These are phyloP conservation scores for Nitzschia putrida DNA, from an alignment of 108 stramenopile genomes.

Conservation along the genomic window DNA sequence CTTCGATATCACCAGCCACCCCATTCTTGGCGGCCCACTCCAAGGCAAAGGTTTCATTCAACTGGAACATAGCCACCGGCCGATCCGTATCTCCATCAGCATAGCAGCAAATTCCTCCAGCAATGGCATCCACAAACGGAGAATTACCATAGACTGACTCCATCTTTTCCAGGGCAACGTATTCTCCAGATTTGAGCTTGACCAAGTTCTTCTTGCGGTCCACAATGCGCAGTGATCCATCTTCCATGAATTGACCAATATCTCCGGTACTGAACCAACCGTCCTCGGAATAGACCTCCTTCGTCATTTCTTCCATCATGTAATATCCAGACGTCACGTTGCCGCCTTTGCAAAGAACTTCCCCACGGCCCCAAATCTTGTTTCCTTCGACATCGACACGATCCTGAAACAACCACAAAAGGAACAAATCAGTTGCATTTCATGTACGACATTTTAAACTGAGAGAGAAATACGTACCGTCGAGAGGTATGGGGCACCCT, in stretches of 20 bases:
- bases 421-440: no score
- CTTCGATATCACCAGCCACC: conserved; percentile 56
- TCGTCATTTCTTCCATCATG: conserved; percentile 83
- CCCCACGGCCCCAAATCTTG: conserved; percentile 71
- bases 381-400: conserved; percentile 75
- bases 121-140: conserved; percentile 71
- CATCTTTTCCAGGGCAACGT: conserved; percentile 88
- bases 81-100: conserved; percentile 91
- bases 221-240: conserved; percentile 84
- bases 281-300: conserved; percentile 75
- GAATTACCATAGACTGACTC: conserved; percentile 77
- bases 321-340: conserved; percentile 81
- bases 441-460: no score
- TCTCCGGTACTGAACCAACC: conserved; percentile 89
- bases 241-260: conserved; percentile 84
- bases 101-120: conserved; percentile 82
- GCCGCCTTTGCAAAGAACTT: conserved; percentile 69
- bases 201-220: conserved; percentile 93
- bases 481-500: conserved; percentile 68
- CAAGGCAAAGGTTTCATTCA: conserved; percentile 58
- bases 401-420: conserved; percentile 31
- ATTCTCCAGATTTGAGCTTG: conserved; percentile 93
- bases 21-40: conserved; percentile 80
- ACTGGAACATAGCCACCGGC: conserved; percentile 78
- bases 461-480: conserved; percentile 28